phyloP scores from a whole-genome alignment of 2,329 filamentous ascomycete genomes.

The Fusarium setosum region DNA sequence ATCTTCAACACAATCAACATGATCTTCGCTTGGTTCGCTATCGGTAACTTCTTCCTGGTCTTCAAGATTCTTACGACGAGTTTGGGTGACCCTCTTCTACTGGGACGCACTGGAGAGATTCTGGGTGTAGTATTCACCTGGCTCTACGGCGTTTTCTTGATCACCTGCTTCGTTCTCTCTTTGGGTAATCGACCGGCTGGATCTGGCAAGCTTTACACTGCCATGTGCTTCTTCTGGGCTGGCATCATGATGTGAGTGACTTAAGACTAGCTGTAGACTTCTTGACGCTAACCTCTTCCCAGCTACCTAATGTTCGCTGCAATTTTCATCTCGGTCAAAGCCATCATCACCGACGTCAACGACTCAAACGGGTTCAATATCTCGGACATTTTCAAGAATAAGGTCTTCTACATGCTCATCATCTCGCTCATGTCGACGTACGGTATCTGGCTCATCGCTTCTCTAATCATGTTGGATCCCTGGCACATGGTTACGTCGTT shows the following conservation, averaged over 20 bases:
- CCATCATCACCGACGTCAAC: slow-evolving; percentile 78
- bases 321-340: slow-evolving; percentile 90
- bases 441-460: slow-evolving; percentile 90
- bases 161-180: slow-evolving; percentile 94
- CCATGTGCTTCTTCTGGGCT: slow-evolving; percentile 99
- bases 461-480: slow-evolving; percentile 94
- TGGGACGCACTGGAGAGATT: slow-evolving; percentile 82
- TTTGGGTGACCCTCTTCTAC: slow-evolving; percentile 74
- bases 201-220: slow-evolving; percentile 92
- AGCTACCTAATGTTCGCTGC: slow-evolving; percentile 95
- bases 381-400: slow-evolving; percentile 82
- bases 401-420: slow-evolving; percentile 92
- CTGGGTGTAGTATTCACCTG: slow-evolving; percentile 94
- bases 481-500: slow-evolving; percentile 99
- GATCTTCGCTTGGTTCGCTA: slow-evolving; percentile 98
- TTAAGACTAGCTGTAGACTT: background rate
- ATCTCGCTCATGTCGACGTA: slow-evolving; percentile 94
- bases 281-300: slow-evolving; percentile 34
- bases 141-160: slow-evolving; percentile 90
- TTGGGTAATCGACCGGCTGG: slow-evolving; percentile 95
- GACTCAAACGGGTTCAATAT: slow-evolving; percentile 74
- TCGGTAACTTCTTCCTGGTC: slow-evolving; percentile 98
- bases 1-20: slow-evolving; percentile 95
- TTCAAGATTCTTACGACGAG: slow-evolving; percentile 96
- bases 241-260: slow-evolving; percentile 87